Evolutionary conservation across 2,329 filamentous ascomycete species (phyloP), one percentile per base, ranked within the genome.

Genomic region (Parastagonospora nodorum): DNA sequence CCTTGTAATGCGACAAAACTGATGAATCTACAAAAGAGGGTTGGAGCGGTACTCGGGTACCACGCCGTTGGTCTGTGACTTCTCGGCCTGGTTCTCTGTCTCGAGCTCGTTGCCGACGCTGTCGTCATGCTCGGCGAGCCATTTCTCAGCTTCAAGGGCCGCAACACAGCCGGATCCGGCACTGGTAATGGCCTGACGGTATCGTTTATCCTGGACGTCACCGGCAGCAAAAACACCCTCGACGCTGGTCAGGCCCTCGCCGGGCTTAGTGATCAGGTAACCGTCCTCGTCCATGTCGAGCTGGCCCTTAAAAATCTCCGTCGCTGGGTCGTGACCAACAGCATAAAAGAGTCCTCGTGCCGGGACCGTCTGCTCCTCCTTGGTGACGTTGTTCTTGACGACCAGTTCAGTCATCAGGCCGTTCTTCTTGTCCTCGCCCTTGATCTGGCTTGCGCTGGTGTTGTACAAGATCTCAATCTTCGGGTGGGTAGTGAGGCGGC

Each of bases 121-220:
- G 41, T 82, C 82, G 66, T 93, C 90, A 42, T 82, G 77, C 68
- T 97, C 93, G 5, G 89, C 82, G 47, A 99, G 80, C 80, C 84
- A 97, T 76, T 96, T 96, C 78, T 99, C 94, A 8, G 93, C 93
- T 71, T 99, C 94, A 47, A 99, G 84, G 9, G 93, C 94, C 45
- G 94, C 94, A 80, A 97, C 88, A 76, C 94, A 99, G 58, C 94
- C 94, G 54, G 92, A 92, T 53, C 92, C 90, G 65, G 94, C 94
- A 78, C 92, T 97, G 59, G 94, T 99, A 62, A 99, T 95, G 40
- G 94, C 94, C 80, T 99, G 94, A 73, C 94, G 86, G 76, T 99
- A 99, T 72, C 88, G 86, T 87, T 97, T 99, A 75, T 99, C 95
- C 80, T 99, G 94, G 8, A 99, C 95, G 73, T 99, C 94, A 58